Evolutionary conservation across 805 yeast genomes (phyloP).

Genomic region (Priceomyces melissophilus): DNA sequence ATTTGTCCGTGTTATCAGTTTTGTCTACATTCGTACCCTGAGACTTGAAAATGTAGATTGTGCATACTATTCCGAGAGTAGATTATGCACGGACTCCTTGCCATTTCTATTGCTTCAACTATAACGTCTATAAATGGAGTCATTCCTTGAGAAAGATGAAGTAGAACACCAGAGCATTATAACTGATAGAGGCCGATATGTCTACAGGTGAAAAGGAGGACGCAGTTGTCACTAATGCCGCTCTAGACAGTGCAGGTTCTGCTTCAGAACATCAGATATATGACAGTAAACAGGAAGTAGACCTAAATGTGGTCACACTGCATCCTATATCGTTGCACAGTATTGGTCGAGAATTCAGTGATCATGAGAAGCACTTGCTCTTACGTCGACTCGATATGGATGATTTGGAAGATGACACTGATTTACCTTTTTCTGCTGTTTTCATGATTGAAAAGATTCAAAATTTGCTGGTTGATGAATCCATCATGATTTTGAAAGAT

Average conservation of each 20-base stretch:
- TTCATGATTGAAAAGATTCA: conserved; percentile 22
- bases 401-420: conserved; percentile 2
- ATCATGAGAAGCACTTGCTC: conserved; percentile 5
- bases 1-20: too few species aligned
- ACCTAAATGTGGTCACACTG: conserved; percentile 6
- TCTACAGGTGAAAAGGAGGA: conserved; percentile 9
- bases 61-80: too few species aligned
- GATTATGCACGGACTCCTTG: too few species aligned
- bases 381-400: conserved; percentile 5
- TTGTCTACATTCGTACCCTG: too few species aligned
- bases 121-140: too few species aligned
- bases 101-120: too few species aligned
- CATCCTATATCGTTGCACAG: conserved; percentile 7
- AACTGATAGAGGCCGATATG: too few species aligned
- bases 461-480: conserved; percentile 15
- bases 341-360: conserved; percentile 4
- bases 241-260: neutral
- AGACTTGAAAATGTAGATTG: too few species aligned
- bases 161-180: too few species aligned
- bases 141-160: too few species aligned
- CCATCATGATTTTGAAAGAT: conserved; percentile 26
- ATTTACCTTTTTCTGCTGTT: conserved; percentile 4
- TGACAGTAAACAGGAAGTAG: conserved; percentile 6
- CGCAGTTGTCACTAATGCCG: conserved; percentile 4
- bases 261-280: neutral